Conservation (phyloP, 2,329 filamentous ascomycete species). For the Camillea tinctor region DNA sequence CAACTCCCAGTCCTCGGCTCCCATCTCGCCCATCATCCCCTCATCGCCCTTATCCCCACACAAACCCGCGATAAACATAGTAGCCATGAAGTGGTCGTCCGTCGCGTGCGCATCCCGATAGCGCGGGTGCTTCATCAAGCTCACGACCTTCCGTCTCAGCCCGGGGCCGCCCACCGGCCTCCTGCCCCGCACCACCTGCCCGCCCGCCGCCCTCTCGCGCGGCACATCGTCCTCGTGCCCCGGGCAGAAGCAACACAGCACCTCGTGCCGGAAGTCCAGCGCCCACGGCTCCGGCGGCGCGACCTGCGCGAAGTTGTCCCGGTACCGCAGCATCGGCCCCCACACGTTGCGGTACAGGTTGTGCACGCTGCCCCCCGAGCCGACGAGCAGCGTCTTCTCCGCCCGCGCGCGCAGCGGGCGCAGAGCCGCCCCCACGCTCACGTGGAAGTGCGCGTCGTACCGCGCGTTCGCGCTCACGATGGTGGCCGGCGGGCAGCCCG, state of each 20-base stretch:
- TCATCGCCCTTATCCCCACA: constrained; percentile 48
- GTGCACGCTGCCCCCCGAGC: constrained; percentile 63
- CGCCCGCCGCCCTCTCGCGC: constrained; percentile 9
- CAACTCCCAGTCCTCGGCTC: constrained; percentile 65
- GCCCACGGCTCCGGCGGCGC: constrained; percentile 59
- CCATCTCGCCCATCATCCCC: constrained; percentile 40
- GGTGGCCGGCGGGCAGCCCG: constrained; percentile 63
- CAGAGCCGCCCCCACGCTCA: constrained; percentile 57
- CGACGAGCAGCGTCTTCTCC: constrained; percentile 53
- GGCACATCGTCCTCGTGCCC: constrained; percentile 30
- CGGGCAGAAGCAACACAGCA: constrained; percentile 58
- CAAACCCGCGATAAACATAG: constrained; percentile 61
- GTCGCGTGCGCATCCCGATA: constrained; percentile 67
- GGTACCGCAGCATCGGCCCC: constrained; percentile 61
- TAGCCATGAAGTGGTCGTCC: constrained; percentile 69
- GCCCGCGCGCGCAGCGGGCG: constrained; percentile 52
- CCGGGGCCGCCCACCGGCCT: constrained; percentile 43
- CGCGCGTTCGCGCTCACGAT: constrained; percentile 42
- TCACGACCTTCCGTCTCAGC: constrained; percentile 53
- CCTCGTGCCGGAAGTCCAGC: constrained; percentile 63
- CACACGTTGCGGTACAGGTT: constrained; percentile 69
- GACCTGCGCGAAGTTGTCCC: constrained; percentile 61
- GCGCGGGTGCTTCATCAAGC: constrained; percentile 66
- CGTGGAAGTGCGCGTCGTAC: constrained; percentile 42
- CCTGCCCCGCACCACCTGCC: constrained; percentile 3